Conservation (phyloP, 2,329 filamentous ascomycete species). For the Claviceps pusilla region DNA sequence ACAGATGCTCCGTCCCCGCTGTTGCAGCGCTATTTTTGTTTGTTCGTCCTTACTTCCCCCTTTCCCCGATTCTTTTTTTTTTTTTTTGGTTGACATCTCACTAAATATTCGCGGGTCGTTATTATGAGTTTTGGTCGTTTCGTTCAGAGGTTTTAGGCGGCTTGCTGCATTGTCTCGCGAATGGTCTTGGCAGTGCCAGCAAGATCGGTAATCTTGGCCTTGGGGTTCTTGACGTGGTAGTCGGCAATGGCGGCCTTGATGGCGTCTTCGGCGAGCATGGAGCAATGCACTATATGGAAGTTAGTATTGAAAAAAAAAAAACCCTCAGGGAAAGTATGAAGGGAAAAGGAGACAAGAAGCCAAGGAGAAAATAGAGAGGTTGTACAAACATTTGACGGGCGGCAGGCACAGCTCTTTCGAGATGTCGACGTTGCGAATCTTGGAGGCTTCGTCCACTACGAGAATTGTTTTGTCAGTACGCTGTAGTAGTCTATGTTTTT, state of each 20-base stretch:
- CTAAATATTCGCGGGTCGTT: neutral
- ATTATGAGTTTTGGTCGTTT: neutral
- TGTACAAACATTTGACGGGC: constrained; percentile 63
- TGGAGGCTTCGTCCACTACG: constrained; percentile 67
- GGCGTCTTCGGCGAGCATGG: constrained; percentile 80
- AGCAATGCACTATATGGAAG: constrained; percentile 61
- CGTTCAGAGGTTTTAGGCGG: neutral
- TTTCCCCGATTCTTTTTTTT: neutral
- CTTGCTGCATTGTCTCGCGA: constrained; percentile 7
- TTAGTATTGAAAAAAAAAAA: neutral
- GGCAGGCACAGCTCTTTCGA: constrained; percentile 87
- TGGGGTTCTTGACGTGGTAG: constrained; percentile 64
- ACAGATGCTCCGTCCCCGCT: neutral
- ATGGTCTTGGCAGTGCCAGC: constrained; percentile 46
- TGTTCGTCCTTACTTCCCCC: too few relatives aligned
- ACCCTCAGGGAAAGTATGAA: constrained; percentile 12
- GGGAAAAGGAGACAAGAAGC: neutral
- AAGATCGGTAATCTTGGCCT: constrained; percentile 50
- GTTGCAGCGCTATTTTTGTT: neutral
- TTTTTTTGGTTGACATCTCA: neutral
- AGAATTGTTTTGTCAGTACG: neutral
- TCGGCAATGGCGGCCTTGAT: constrained; percentile 84
- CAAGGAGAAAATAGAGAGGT: neutral
- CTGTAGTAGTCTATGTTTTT: neutral
- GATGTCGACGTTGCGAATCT: constrained; percentile 94